Evolutionary conservation across 2,329 filamentous ascomycete genomes (phyloP).

Genomic region (Neoscytalidium dimidiatum): DNA sequence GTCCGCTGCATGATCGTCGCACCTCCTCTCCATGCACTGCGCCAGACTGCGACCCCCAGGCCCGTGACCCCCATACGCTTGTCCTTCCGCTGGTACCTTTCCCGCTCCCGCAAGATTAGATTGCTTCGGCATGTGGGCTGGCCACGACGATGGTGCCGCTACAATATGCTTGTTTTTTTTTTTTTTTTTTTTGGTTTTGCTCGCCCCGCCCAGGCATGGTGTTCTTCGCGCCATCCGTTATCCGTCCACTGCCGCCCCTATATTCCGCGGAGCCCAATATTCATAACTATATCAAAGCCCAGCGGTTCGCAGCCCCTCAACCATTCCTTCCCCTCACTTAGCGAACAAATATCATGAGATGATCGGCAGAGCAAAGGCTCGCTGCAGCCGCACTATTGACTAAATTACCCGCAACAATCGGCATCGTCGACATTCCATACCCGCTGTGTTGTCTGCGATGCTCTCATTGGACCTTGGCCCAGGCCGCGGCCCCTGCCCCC

Average conservation of each 20-base stretch:
- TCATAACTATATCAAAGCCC: neutral
- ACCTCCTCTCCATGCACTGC: neutral
- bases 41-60: no score
- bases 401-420: neutral
- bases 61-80: neutral
- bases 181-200: neutral
- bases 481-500: slow-evolving; percentile 1
- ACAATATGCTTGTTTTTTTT: neutral
- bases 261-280: neutral
- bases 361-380: slow-evolving; percentile 3
- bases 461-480: neutral
- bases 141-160: neutral
- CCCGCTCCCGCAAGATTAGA: slow-evolving; percentile 17
- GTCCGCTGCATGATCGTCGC: neutral
- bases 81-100: neutral
- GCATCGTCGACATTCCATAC: neutral
- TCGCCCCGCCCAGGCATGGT: neutral
- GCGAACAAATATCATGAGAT: neutral
- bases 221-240: neutral
- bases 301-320: neutral
- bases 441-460: neutral
- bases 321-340: neutral
- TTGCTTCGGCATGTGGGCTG: neutral
- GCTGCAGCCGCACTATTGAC: neutral
- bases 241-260: neutral